Evolutionary conservation across 2,329 filamentous ascomycete genomes (phyloP).

Genomic region (Colletotrichum sp.): DNA sequence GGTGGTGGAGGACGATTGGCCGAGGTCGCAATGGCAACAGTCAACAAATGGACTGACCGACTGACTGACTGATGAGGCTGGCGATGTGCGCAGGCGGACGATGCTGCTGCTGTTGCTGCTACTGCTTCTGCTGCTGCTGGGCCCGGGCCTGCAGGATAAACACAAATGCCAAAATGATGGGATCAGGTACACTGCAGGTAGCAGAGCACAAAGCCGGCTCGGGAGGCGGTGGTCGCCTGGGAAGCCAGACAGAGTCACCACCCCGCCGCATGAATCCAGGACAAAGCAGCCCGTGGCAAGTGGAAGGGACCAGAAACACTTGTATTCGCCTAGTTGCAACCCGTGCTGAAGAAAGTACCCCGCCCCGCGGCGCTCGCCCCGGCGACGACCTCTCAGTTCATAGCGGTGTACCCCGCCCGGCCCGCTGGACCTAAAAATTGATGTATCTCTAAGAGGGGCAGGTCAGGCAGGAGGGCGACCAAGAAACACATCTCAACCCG

Average conservation of each 20-base stretch:
- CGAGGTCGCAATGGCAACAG: neutral
- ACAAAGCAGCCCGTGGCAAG: conserved; percentile 16
- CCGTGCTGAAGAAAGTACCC: conserved; percentile 15
- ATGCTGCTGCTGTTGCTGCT: neutral
- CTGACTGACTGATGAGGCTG: neutral
- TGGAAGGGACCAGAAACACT: conserved; percentile 18
- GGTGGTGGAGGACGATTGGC: neutral
- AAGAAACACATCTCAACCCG: conserved; percentile 19
- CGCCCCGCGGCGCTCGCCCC: conserved; percentile 8
- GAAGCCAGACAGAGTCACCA: neutral
- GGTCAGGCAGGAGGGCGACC: conserved; percentile 18
- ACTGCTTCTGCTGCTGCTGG: neutral
- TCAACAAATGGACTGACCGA: neutral
- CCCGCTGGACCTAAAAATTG: conserved; percentile 19
- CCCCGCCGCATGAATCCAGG: conserved; percentile 3
- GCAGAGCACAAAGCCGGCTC: neutral
- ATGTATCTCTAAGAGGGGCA: conserved; percentile 15
- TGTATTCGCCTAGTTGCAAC: conserved; percentile 11
- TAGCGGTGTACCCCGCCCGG: conserved; percentile 17
- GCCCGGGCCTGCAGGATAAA: neutral
- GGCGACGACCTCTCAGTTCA: conserved; percentile 9
- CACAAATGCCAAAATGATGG: neutral
- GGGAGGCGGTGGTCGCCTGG: neutral
- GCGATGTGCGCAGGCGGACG: neutral
- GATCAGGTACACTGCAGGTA: neutral